Evolutionary conservation across 2,329 filamentous ascomycete genomes (phyloP).

Genomic region (Anthostomella pinea): DNA sequence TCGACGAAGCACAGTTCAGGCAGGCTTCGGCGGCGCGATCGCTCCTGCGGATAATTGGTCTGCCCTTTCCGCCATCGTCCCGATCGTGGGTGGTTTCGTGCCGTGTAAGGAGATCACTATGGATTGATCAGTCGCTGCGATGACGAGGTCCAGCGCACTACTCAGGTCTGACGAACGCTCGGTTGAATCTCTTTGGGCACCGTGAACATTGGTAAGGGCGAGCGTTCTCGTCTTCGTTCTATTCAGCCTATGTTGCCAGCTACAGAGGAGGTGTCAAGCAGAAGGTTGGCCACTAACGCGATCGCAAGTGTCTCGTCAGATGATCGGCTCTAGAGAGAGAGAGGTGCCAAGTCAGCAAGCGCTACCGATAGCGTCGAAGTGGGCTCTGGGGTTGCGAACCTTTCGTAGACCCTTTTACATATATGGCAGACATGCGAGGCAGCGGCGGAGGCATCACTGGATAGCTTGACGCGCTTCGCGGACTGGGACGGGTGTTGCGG

Average conservation of each 20-base stretch:
- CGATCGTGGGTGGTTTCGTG: slow-evolving; percentile 31
- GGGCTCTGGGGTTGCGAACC: slow-evolving; percentile 5
- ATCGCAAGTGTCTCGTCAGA: slow-evolving; percentile 28
- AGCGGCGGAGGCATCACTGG: slow-evolving; percentile 8
- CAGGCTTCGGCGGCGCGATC: slow-evolving; percentile 29
- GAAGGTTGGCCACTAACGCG: slow-evolving; percentile 17
- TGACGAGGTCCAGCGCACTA: no score
- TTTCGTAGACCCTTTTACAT: slow-evolving; percentile 29
- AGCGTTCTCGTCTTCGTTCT: slow-evolving; percentile 24
- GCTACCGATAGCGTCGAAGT: background rate
- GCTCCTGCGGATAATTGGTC: slow-evolving; percentile 25
- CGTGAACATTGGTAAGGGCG: slow-evolving; percentile 29
- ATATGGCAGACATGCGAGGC: slow-evolving; percentile 25
- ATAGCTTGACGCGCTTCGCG: slow-evolving; percentile 19
- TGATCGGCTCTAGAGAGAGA: slow-evolving; percentile 22
- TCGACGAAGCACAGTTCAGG: slow-evolving; percentile 26
- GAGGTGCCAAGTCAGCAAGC: background rate
- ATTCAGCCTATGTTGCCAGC: slow-evolving; percentile 3
- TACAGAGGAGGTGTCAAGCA: background rate
- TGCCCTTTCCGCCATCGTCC: slow-evolving; percentile 22
- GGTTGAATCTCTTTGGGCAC: slow-evolving; percentile 29
- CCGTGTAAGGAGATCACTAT: slow-evolving; percentile 28
- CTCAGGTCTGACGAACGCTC: slow-evolving; percentile 22
- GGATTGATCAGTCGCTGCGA: background rate
- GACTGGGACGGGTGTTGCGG: slow-evolving; percentile 2